A percentile compares a stretch with the other conserved stretches of the same genome.
Conservation (phyloP, 176 grass and related monocot species). For the Aechmea fasciata region DNA sequence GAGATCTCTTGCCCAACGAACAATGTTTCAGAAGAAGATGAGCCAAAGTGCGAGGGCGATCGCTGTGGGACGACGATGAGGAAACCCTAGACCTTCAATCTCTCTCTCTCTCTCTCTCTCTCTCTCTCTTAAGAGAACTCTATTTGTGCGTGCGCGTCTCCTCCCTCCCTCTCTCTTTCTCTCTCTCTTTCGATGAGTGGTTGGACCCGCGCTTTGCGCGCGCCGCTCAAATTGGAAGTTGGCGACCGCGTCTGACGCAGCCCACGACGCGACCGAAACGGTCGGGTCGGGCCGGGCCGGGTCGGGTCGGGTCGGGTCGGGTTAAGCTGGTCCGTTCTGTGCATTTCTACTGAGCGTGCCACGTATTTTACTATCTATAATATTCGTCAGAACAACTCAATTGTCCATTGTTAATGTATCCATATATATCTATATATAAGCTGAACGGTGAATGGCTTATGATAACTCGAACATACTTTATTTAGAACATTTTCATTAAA, state of each 20-base stretch:
- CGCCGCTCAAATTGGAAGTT: background rate
- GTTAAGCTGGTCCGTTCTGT: background rate
- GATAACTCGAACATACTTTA: no score
- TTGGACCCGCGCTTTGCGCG: background rate
- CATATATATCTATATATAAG: no score
- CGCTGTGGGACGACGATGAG: background rate
- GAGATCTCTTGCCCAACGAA: background rate
- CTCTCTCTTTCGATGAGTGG: background rate
- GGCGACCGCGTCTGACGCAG: background rate
- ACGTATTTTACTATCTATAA: no score
- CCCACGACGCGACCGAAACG: background rate
- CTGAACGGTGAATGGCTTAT: no score
- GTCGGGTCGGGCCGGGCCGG: background rate
- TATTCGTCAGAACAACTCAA: no score
- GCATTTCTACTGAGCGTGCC: no score
- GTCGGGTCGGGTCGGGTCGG: background rate
- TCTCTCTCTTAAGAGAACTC: background rate
- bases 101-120: background rate
- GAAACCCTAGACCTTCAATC: slow-evolving; percentile 1
- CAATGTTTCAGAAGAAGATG: no score
- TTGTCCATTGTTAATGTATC: no score
- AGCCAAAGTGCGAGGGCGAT: background rate
- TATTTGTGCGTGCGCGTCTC: background rate
- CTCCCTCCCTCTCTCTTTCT: background rate
- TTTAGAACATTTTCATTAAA: no score